Percentiles rank a stretch among this genome's conserved stretches.
These are phyloP conservation scores for Botryotinia convoluta DNA, from an alignment of 2,329 filamentous ascomycete genomes.

Conservation along the genomic window DNA sequence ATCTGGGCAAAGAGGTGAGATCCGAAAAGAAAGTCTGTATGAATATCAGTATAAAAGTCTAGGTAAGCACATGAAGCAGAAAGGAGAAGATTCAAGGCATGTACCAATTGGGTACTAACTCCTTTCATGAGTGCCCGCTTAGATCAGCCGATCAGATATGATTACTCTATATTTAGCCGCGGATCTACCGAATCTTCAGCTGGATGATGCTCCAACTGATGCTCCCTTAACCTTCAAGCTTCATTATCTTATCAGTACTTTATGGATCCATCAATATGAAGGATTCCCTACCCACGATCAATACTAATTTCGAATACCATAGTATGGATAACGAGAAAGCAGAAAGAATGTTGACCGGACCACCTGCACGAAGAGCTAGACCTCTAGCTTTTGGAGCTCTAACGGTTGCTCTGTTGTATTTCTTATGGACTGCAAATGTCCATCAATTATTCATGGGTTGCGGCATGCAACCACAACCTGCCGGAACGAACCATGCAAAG, in stretches of 20 bases:
- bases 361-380: conserved; percentile 25
- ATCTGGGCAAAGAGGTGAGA: neutral
- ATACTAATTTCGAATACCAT: conserved; percentile 22
- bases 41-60: neutral
- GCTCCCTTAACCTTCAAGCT: neutral
- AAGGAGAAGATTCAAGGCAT: neutral
- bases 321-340: conserved; percentile 26
- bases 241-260: neutral
- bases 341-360: conserved; percentile 24
- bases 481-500: neutral
- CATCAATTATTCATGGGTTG: conserved; percentile 14
- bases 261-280: conserved; percentile 25
- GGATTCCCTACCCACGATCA: conserved; percentile 16
- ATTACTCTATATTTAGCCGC: neutral
- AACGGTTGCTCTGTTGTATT: conserved; percentile 30
- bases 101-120: neutral
- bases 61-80: neutral
- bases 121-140: neutral
- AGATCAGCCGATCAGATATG: conserved; percentile 3
- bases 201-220: neutral
- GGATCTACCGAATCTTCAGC: conserved; percentile 7
- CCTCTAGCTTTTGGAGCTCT: conserved; percentile 28
- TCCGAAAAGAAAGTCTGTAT: neutral
- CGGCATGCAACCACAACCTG: neutral
- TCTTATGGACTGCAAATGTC: conserved; percentile 25